Base-by-base conservation (phyloP, 2,329 filamentous ascomycete genomes). In the Raffaelea ambrosiae region DNA sequence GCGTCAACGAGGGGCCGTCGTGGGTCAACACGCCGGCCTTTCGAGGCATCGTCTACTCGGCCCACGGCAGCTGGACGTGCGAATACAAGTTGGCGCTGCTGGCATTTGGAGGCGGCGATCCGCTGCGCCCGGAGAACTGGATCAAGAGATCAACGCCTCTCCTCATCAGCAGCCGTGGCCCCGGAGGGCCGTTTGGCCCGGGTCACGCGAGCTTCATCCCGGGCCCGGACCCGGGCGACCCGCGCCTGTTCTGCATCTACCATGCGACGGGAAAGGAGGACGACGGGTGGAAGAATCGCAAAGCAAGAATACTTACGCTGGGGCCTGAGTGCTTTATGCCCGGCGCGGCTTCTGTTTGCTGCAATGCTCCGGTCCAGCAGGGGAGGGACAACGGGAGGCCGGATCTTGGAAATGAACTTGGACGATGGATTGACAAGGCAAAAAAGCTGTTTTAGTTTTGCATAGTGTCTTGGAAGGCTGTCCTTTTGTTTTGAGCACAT, bases 61-160 rank as follows among this genome's bases (percentile, higher is more conserved):
- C 51, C 35, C 53, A 55, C 21, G 54, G 53, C 9, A 54, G 53
- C 45, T 55, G 53, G 53, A 55, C 54, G 20, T 54, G 54, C 46
- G 54, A 55, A 31, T 55, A 55, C 45, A 54, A 54, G 23, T 23
- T 55, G 40, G 54, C 44, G 1, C 22, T 55, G 19, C 35, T 55
- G 43, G 46, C 49, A 9, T 48, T 54, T 38, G 43, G 47, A 3
- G 49, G 53, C 14, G 46, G 48, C 1, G 49, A 55, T 23, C 54
- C 54, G 13, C 47, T 55, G 14, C 44, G 44, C 1, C 47, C 51
- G 9, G 47, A 48, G 23, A 9, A 45, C 36, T 48, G 47, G 47
- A 26, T 44, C 20, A 50, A 55, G 48, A 14, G 53, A 48, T 4
- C 33, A 26, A 26, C 38, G 35, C 13, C 48, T 21, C 31, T 48